Base-by-base conservation (phyloP, 1,139 yeast genomes). In the Zygosaccharomyces pseudobailii region DNA sequence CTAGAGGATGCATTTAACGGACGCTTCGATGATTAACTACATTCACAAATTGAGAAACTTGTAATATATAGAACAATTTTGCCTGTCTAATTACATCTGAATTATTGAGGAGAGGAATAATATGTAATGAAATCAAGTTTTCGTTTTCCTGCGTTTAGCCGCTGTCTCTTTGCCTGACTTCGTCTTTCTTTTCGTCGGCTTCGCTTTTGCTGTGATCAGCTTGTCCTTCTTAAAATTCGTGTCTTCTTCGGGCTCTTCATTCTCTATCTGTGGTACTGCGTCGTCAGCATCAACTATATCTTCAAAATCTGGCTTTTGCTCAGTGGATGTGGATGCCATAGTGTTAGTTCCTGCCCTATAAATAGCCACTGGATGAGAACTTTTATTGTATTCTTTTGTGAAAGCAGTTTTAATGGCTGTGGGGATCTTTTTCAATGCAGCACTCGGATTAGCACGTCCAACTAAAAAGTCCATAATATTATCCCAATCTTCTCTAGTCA, bases 401-500 rank as follows among this genome's bases (percentile, higher is more conserved):
- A 92, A 89, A 8, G 88, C 84, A 5, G 94, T 72, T 63, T 94
- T 94, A 20, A 81, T 82, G 28, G 82, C 75, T 1, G 96, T 77
- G 9, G 92, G 80, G 4, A 94, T 75, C 55, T 78, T 76, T 65
- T 87, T 87, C 42, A 79, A 59, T 8, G 71, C 55, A 1, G 66
- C 62, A 2, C 74, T 77, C 32, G 80, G 77, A 28, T 72, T 68
- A 20, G 71, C 73, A 2, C 71, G 70, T 0, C 95, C 95, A 13
- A 89, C 82, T 21, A 88, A 84, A 54, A 89, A 78, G 53, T 89
- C 97, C 75, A 87, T 71, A 19, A 94, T 71, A 27, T 76, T 77
- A 60, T 90, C 97, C 89, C 95, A 92, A 67, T 92, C 97, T 50
- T 90, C 96, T 59, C 80, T 84, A 8, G 95, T 86, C 38, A 94